These are phyloP conservation scores for Larix sibirica DNA, from an alignment of 83 land plant genomes.

Conservation along the genomic window DNA sequence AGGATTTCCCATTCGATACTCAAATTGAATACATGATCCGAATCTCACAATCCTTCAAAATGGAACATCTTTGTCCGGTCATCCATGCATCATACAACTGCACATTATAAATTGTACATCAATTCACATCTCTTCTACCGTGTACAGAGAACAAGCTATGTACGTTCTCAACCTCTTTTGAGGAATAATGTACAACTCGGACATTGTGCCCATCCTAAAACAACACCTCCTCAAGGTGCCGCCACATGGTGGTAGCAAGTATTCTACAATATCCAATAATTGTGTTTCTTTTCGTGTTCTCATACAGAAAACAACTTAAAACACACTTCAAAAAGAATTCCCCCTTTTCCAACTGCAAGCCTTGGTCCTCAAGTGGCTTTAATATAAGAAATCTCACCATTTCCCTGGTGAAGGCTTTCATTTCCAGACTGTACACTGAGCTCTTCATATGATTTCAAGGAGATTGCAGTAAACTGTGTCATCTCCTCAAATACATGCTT, in stretches of 20 bases:
- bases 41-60: not conserved
- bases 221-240: not conserved
- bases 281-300: not conserved
- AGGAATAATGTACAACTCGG: not conserved
- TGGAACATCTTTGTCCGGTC: not conserved
- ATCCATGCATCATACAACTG: slow-evolving; percentile 2
- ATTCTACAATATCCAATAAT: not conserved
- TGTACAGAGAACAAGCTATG: not conserved
- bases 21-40: not conserved
- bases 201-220: slow-evolving; percentile 10
- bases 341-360: not conserved
- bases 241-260: not conserved
- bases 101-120: not conserved
- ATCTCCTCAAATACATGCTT: slow-evolving; percentile 54
- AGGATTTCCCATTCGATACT: not conserved
- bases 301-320: not conserved
- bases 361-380: not conserved
- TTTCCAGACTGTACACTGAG: slow-evolving; percentile 35
- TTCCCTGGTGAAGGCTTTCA: slow-evolving; percentile 14
- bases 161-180: not conserved
- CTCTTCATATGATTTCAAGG: slow-evolving; percentile 58
- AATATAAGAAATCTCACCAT: slow-evolving; percentile 15
- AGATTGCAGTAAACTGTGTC: slow-evolving; percentile 39
- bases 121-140: not conserved
- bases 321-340: not conserved